Percentiles rank a stretch among this genome's conserved stretches.
Evolutionary conservation across 768 basidiomycete genomes (phyloP).

Genomic region (Leucocoprinus leucothites): DNA sequence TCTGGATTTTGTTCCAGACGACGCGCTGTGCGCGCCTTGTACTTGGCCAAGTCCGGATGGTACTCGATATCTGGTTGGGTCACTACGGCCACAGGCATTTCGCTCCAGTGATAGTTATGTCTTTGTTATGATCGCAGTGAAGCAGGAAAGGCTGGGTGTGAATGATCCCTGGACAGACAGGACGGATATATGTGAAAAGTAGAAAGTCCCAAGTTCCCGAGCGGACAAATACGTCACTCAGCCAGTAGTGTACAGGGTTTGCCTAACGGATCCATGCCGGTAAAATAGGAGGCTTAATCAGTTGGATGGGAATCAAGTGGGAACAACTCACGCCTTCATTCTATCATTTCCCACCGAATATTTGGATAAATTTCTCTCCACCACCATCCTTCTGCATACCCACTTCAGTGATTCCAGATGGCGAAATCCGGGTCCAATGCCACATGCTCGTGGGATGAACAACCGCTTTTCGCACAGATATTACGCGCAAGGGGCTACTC

Average conservation of each 20-base stretch:
- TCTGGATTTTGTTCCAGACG: slow-evolving; percentile 32
- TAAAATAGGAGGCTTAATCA: background rate
- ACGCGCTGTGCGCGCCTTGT: slow-evolving; percentile 32
- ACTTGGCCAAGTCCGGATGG: slow-evolving; percentile 35
- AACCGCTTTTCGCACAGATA: background rate
- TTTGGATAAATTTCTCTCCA: background rate
- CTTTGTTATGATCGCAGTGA: background rate
- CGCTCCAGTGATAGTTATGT: background rate
- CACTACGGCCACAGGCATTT: background rate
- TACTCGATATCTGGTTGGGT: slow-evolving; percentile 36
- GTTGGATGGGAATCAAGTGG: no score
- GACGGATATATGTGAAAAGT: slow-evolving; percentile 5
- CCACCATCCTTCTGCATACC: background rate
- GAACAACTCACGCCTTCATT: background rate
- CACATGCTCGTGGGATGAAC: slow-evolving; percentile 4
- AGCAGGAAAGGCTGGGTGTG: background rate
- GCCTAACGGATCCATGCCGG: background rate
- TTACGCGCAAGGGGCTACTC: background rate
- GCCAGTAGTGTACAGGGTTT: background rate
- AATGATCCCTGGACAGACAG: background rate
- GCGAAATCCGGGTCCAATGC: background rate
- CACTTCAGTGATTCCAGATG: no score
- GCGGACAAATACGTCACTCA: no score
- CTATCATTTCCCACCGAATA: background rate
- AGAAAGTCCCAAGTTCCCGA: background rate